phyloP scores from a whole-genome alignment of 2,329 filamentous ascomycete genomes.

The Cercospora sp. region DNA sequence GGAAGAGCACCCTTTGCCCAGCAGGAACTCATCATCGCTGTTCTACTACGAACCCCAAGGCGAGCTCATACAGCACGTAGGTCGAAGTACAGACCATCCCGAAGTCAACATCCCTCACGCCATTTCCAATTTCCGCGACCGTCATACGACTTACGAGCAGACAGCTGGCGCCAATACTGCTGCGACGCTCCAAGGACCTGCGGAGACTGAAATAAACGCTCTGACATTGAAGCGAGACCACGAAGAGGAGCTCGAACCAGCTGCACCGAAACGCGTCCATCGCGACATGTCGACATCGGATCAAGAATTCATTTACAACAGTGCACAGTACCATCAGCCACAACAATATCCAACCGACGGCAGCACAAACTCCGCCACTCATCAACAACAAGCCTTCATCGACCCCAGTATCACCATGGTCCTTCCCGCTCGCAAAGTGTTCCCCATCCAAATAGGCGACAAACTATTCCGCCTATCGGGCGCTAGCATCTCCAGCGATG shows the following conservation, averaged over 20 bases:
- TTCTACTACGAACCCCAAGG: slow-evolving; percentile 49
- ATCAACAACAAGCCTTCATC: slow-evolving; percentile 18
- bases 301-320: not conserved
- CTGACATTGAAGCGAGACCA: not conserved
- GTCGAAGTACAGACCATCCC: slow-evolving; percentile 26
- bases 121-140: not conserved
- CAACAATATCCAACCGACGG: not conserved
- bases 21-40: slow-evolving; percentile 16
- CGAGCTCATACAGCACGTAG: slow-evolving; percentile 45
- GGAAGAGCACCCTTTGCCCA: slow-evolving; percentile 29
- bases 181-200: not conserved
- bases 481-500: slow-evolving; percentile 60
- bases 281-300: not conserved
- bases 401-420: slow-evolving; percentile 41
- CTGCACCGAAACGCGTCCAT: not conserved
- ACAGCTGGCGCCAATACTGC: not conserved
- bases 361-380: not conserved
- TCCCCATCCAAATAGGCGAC: slow-evolving; percentile 69
- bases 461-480: slow-evolving; percentile 69
- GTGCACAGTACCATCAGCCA: not conserved
- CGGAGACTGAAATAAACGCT: not conserved
- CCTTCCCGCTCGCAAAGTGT: slow-evolving; percentile 70
- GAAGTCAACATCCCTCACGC: not conserved
- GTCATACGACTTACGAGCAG: not conserved
- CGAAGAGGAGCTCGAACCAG: not conserved